Evolutionary conservation across 305 asterid genomes (phyloP).

Genomic region (Fraxinus sp.): DNA sequence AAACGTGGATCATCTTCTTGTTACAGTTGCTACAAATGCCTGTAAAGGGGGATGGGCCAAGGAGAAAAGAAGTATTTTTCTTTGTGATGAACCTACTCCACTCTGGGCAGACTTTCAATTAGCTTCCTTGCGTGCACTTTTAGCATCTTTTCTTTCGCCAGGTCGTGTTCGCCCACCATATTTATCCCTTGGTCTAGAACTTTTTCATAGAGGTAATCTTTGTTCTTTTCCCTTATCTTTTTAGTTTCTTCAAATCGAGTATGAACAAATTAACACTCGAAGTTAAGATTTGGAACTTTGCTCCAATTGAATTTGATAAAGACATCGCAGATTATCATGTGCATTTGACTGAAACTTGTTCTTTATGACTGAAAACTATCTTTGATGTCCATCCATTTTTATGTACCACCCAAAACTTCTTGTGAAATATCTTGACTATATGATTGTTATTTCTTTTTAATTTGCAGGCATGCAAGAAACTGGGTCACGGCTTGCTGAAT

Average conservation of each 20-base stretch:
- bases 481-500: slow-evolving; percentile 54
- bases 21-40: slow-evolving; percentile 62
- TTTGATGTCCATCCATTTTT: not conserved
- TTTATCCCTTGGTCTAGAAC: slow-evolving; percentile 59
- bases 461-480: slow-evolving; percentile 57
- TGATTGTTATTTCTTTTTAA: not conserved
- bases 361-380: not conserved
- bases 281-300: not conserved
- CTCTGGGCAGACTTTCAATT: too few relatives aligned
- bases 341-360: not conserved
- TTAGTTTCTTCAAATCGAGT: not conserved
- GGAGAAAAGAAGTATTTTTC: slow-evolving; percentile 36
- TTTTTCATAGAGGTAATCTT: slow-evolving; percentile 64
- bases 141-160: slow-evolving; percentile 83
- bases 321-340: not conserved
- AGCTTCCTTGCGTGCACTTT: too few relatives aligned
- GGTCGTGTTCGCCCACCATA: slow-evolving; percentile 62
- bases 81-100: slow-evolving; percentile 31
- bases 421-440: not conserved
- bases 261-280: not conserved
- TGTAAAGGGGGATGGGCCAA: slow-evolving; percentile 55
- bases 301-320: not conserved
- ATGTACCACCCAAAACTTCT: not conserved
- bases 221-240: not conserved
- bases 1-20: slow-evolving; percentile 60